Conservation (phyloP, 352 stramenopile genomes). For the Phytopythium kandeliae region DNA sequence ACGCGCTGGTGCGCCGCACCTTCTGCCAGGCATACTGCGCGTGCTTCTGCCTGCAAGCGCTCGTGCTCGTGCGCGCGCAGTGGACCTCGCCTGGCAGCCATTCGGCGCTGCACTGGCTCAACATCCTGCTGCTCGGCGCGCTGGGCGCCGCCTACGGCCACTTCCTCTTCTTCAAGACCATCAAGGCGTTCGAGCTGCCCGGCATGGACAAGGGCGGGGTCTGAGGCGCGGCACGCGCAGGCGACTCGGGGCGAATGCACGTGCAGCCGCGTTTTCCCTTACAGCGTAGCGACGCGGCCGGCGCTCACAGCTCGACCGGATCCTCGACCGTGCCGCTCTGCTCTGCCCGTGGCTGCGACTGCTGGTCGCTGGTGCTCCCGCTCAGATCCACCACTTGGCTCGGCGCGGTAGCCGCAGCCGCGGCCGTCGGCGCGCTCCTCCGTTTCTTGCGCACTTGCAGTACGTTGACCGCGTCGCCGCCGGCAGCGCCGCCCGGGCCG, state of each 20-base stretch:
- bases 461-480: conserved; percentile 32
- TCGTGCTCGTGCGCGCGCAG: conserved; percentile 70
- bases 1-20: conserved; percentile 76
- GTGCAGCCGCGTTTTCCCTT: conserved; percentile 2
- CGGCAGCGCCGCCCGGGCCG: conserved; percentile 8
- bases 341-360: conserved; percentile 1
- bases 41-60: conserved; percentile 75
- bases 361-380: conserved; percentile 2
- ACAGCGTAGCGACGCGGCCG: background rate
- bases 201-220: conserved; percentile 46
- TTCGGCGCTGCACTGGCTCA: conserved; percentile 78
- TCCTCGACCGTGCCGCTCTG: conserved; percentile 1
- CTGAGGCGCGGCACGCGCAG: conserved; percentile 12
- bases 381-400: conserved; percentile 11
- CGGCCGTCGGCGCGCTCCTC: conserved; percentile 54
- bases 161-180: conserved; percentile 84
- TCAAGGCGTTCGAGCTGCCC: conserved; percentile 84
- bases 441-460: conserved; percentile 83
- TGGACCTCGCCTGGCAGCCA: conserved; percentile 66
- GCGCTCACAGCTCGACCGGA: conserved; percentile 8
- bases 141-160: conserved; percentile 75
- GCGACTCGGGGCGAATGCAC: background rate
- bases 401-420: conserved; percentile 7
- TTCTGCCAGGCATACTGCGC: conserved; percentile 88
- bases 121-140: conserved; percentile 62